Evolutionary conservation across 2,329 filamentous ascomycete genomes (phyloP), one percentile per base, ranked within the genome.

Genomic region (Diplodia seriata): DNA sequence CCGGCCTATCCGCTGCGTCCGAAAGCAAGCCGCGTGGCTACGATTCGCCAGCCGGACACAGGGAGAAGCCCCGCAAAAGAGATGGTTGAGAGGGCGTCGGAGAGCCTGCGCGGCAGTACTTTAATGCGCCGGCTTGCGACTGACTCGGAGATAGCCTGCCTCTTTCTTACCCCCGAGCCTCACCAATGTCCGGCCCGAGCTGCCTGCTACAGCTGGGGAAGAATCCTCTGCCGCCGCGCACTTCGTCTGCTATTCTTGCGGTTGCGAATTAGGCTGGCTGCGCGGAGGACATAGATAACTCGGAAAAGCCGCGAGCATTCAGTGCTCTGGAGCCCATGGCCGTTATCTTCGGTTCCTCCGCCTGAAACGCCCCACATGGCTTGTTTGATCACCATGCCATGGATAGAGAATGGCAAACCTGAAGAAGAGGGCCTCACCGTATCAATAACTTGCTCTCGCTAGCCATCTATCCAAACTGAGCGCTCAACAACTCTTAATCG

Each of bases 61-160:
- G 29, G 56, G 56, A 59, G 20, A 38, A 15, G n/a, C 54, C 54
- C 54, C 54, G 54, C 54, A 23, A 23, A 23, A 12, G 3, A 11
- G 8, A 4, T 23, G n/a, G 38, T 5, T 26, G 56, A 18, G 36
- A 7, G 38, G 7, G 4, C 12, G 36, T n/a, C 43, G 56, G 40
- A 18, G 56, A 38, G 23, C 8, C 11, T 23, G 23, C 11, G 26
- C 57, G 40, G 57, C 57, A 59, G 38, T 62, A 50, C 57, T 50
- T 62, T 7, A 36, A 26, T 29, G n/a, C 57, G 57, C 57, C 57
- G 57, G 14, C 56, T 23, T 26, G 9, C 1, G 7, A 5, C 57
- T 62, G 57, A 49, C 57, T 62, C 57, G 57, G 57, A 62, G 36
- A 31, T 62, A 62, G 38, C n/a, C 18, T 47, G 43, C 43, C 18